phyloP scores from a whole-genome alignment of 441 rosid species.

The Manihot esculenta region DNA sequence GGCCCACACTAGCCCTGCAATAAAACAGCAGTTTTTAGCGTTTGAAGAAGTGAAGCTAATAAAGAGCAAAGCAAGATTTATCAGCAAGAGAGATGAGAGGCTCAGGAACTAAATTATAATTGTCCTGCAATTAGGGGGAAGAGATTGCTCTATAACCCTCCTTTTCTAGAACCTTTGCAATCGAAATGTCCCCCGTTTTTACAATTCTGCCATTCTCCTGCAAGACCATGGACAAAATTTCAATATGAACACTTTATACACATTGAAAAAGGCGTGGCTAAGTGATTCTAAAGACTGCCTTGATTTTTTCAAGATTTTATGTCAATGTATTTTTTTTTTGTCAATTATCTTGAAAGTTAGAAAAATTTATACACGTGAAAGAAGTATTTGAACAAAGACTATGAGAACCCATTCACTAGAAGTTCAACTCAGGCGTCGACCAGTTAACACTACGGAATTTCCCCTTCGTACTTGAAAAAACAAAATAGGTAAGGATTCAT shows the following conservation, averaged over 20 bases:
- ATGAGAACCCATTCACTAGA: background rate
- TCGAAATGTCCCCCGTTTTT: constrained; percentile 75
- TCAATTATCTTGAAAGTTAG: background rate
- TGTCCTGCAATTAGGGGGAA: constrained; percentile 29
- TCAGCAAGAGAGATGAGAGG: constrained; percentile 3
- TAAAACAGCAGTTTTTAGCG: background rate
- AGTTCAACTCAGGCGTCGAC: background rate
- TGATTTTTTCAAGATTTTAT: background rate
- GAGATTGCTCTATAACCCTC: constrained; percentile 82
- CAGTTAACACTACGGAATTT: background rate
- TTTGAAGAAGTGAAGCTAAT: background rate
- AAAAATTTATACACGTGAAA: background rate
- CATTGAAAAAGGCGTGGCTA: background rate
- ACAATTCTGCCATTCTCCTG: constrained; percentile 86
- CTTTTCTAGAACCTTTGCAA: constrained; percentile 73
- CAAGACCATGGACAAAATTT: constrained; percentile 17
- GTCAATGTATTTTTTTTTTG: background rate
- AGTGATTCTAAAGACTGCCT: no score
- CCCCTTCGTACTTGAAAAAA: background rate
- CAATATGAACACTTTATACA: background rate
- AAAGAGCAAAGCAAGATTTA: background rate
- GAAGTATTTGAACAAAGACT: background rate
- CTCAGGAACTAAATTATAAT: constrained; percentile 18
- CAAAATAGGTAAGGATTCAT: background rate
- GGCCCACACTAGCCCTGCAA: background rate